A percentile compares a stretch with the other conserved stretches of the same genome.
These are phyloP conservation scores for Agarophyton chilense DNA, from an alignment of 23 red algal species.

Conservation along the genomic window DNA sequence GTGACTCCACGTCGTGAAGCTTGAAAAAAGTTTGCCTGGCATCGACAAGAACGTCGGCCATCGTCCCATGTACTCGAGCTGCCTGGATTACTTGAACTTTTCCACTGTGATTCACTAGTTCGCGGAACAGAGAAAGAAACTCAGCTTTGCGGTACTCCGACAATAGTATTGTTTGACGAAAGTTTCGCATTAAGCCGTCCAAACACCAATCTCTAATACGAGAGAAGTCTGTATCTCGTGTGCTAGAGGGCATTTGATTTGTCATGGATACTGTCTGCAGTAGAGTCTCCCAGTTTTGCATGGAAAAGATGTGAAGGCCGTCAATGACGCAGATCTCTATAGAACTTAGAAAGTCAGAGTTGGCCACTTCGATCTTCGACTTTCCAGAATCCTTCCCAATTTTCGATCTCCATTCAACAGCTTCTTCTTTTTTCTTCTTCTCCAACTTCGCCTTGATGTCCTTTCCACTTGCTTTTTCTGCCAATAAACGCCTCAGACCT, in stretches of 20 bases:
- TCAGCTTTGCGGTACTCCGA: slow-evolving; percentile 60
- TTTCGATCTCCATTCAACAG: slow-evolving; percentile 41
- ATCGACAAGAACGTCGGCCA: slow-evolving; percentile 30
- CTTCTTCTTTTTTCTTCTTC: slow-evolving; percentile 13
- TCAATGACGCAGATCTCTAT: slow-evolving; percentile 88
- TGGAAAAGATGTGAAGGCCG: slow-evolving; percentile 67
- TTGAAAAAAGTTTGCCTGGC: slow-evolving; percentile 65
- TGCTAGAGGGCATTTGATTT: slow-evolving; percentile 71
- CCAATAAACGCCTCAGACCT: slow-evolving; percentile 59
- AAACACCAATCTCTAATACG: slow-evolving; percentile 80
- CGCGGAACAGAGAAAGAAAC: slow-evolving; percentile 47
- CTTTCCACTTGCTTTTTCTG: slow-evolving; percentile 41
- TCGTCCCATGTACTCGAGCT: slow-evolving; percentile 34
- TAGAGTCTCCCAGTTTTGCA: slow-evolving; percentile 92
- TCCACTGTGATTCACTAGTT: slow-evolving; percentile 37
- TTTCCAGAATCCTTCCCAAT: background rate
- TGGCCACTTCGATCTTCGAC: slow-evolving; percentile 39
- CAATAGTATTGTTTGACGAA: slow-evolving; percentile 63
- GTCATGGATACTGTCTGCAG: slow-evolving; percentile 41
- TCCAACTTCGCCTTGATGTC: slow-evolving; percentile 9
- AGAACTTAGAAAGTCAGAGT: slow-evolving; percentile 70
- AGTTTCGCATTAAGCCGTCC: slow-evolving; percentile 50
- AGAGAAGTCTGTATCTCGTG: slow-evolving; percentile 81
- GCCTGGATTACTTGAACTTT: slow-evolving; percentile 16
- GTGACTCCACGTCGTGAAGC: slow-evolving; percentile 32